Percentiles rank a stretch among this genome's conserved stretches.
Conservation (phyloP, 805 yeast genomes). For the Candida mattraensis region DNA sequence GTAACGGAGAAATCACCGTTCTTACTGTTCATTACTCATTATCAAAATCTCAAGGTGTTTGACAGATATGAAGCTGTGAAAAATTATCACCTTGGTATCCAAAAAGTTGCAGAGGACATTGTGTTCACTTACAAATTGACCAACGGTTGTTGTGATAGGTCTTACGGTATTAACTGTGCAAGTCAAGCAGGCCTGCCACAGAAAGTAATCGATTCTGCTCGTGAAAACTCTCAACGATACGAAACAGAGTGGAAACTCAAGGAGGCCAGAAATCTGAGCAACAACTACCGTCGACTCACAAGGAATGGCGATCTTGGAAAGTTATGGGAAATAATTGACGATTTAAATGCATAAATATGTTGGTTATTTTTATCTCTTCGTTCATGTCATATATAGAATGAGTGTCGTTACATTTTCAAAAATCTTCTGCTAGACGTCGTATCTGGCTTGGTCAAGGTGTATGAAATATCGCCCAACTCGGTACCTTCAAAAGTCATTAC, state of each 20-base stretch:
- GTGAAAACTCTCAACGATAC: slow-evolving; percentile 31
- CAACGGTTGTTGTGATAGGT: slow-evolving; percentile 54
- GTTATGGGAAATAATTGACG: slow-evolving; percentile 24
- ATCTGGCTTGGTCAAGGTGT: slow-evolving; percentile 47
- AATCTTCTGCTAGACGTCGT: slow-evolving; percentile 29
- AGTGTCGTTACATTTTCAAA: slow-evolving; percentile 25
- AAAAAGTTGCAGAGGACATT: slow-evolving; percentile 28
- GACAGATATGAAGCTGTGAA: slow-evolving; percentile 43
- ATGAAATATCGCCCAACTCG: slow-evolving; percentile 55
- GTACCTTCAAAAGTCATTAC: slow-evolving; percentile 47
- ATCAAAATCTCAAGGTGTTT: slow-evolving; percentile 60
- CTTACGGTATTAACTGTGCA: slow-evolving; percentile 87
- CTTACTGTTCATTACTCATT: slow-evolving; percentile 82
- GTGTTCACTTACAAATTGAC: slow-evolving; percentile 53
- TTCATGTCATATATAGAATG: not conserved
- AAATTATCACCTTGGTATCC: slow-evolving; percentile 72
- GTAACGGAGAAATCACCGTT: slow-evolving; percentile 47
- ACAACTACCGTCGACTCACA: slow-evolving; percentile 3
- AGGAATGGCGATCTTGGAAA: slow-evolving; percentile 6
- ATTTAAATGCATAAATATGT: slow-evolving; percentile 6
- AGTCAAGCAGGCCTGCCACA: slow-evolving; percentile 63
- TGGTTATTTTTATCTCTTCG: too few species aligned
- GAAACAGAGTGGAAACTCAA: slow-evolving; percentile 23
- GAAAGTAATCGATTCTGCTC: slow-evolving; percentile 46
- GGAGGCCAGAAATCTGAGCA: slow-evolving; percentile 13